Evolutionary conservation across 2,329 filamentous ascomycete species (phyloP).

Genomic region (Pseudogymnoascus sp.): DNA sequence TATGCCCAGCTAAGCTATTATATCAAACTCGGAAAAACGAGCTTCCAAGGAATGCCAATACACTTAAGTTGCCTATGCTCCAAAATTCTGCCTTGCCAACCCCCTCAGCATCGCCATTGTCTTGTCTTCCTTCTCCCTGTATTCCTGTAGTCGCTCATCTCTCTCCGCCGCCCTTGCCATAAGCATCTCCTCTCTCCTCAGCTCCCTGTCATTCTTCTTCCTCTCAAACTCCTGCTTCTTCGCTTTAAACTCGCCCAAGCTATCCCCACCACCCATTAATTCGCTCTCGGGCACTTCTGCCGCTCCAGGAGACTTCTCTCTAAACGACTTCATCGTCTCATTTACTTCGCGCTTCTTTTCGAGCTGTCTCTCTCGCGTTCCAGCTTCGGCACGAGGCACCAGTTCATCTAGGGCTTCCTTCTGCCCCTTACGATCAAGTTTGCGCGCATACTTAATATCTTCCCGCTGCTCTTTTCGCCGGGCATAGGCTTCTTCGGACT

Average conservation of each 20-base stretch:
- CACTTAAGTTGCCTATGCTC: conserved; percentile 32
- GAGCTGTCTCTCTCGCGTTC: conserved; percentile 72
- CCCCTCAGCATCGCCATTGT: conserved; percentile 76
- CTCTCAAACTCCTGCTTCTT: conserved; percentile 57
- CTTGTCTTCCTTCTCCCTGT: conserved; percentile 70
- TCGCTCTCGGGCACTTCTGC: conserved; percentile 65
- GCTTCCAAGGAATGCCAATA: neutral
- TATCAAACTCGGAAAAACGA: neutral
- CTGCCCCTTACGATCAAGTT: conserved; percentile 56
- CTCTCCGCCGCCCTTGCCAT: conserved; percentile 70
- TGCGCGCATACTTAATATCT: conserved; percentile 54
- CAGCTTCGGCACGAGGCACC: conserved; percentile 72
- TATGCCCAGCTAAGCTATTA: neutral
- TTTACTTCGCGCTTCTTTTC: conserved; percentile 75
- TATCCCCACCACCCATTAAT: conserved; percentile 65
- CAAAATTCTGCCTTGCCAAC: conserved; percentile 73
- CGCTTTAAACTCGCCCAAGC: conserved; percentile 61
- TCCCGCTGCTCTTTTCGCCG: conserved; percentile 29
- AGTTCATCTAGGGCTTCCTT: conserved; percentile 74
- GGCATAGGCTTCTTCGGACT: conserved; percentile 41
- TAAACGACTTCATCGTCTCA: conserved; percentile 66
- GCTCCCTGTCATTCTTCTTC: conserved; percentile 77
- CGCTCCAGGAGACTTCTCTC: conserved; percentile 56
- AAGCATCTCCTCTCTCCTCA: conserved; percentile 72
- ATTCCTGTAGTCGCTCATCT: conserved; percentile 64